phyloP scores from a whole-genome alignment of 371 early-diverging fungal genomes.

The Conidiobolus incongruus region DNA sequence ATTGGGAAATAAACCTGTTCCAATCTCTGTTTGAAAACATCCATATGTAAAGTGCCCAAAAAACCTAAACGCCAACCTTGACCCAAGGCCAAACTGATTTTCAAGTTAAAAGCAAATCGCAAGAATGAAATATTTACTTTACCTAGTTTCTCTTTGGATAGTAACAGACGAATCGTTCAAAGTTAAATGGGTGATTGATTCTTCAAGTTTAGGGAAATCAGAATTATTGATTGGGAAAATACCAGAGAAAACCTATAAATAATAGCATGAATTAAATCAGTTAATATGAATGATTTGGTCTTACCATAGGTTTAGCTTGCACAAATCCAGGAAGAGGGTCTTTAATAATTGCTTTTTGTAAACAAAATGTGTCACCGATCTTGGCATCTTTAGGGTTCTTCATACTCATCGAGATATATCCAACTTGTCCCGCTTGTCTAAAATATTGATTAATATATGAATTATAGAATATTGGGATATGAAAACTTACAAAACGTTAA shows the following conservation, averaged over 20 bases:
- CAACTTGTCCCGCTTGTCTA: slow-evolving; percentile 85
- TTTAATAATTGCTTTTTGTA: slow-evolving; percentile 12
- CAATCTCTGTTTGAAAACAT: slow-evolving; percentile 84
- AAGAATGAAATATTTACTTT: not conserved
- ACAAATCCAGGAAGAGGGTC: slow-evolving; percentile 62
- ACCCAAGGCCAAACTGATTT: slow-evolving; percentile 49
- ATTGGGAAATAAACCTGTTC: no score
- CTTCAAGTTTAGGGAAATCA: slow-evolving; percentile 69
- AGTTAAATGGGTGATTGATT: slow-evolving; percentile 76
- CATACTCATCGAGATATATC: slow-evolving; percentile 82
- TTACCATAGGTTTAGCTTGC: slow-evolving; percentile 76
- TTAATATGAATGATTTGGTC: not conserved
- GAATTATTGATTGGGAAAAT: slow-evolving; percentile 78
- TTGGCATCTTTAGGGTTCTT: slow-evolving; percentile 77
- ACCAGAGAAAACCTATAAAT: slow-evolving; percentile 55
- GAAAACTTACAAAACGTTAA: slow-evolving; percentile 38
- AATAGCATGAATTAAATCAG: not conserved
- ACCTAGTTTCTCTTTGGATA: slow-evolving; percentile 69
- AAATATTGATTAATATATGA: not conserved
- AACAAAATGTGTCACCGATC: slow-evolving; percentile 92
- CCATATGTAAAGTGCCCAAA: slow-evolving; percentile 90
- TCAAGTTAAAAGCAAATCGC: not conserved
- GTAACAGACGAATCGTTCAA: slow-evolving; percentile 85
- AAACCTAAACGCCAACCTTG: slow-evolving; percentile 96
- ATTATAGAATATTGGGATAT: not conserved